Base-by-base conservation (phyloP, 2,329 filamentous ascomycete genomes). In the Stemphylium lycopersici region DNA sequence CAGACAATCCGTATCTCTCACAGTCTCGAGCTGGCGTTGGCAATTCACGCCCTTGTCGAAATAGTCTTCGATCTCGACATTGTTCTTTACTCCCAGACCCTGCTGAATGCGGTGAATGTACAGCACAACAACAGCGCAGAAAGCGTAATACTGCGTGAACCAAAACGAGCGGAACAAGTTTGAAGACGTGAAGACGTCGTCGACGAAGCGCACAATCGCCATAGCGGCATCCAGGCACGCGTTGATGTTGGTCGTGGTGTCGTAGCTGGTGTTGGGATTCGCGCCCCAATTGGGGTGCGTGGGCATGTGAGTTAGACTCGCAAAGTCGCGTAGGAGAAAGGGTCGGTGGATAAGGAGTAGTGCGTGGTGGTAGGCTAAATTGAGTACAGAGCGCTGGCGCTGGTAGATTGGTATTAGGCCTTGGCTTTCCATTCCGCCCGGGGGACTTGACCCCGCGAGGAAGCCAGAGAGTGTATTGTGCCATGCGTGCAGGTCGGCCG, bases 331-430 rank as follows among this genome's bases (percentile, higher is more conserved):
- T 0, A 86, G 73, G 0, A 86, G 75, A 39, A 85, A 83, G 0
- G 81, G 79, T 0, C 84, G 79, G 41, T 83, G 84, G 6, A 82
- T 79, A 15, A 86, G 78, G 63, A 87, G 83, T 7, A 83, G 75
- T 2, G 83, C 81, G 48, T 86, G 84, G 4, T 78, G 79, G 57
- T 84, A 80, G 0, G 82, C 82, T 0, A 86, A 72, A 34, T 80
- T 81, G 8, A 86, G 68, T 0, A 84, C 82, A 0, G 76, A 80
- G 2, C 82, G 79, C 57, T 86, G 83, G 3, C 81, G 74, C 48
- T 81, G 77, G 58, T 81, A 83, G n/a, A 80, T 75, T 1, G 80
- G 76, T 29, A 81, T 78, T 6, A 81, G 66, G 48, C 77, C 74
- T 4, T 74, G 77, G 0, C 77, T 72, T 42, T 79, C 77, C 4